phyloP scores from a whole-genome alignment of 768 basidiomycete genomes.

The Termitomyces sp. region DNA sequence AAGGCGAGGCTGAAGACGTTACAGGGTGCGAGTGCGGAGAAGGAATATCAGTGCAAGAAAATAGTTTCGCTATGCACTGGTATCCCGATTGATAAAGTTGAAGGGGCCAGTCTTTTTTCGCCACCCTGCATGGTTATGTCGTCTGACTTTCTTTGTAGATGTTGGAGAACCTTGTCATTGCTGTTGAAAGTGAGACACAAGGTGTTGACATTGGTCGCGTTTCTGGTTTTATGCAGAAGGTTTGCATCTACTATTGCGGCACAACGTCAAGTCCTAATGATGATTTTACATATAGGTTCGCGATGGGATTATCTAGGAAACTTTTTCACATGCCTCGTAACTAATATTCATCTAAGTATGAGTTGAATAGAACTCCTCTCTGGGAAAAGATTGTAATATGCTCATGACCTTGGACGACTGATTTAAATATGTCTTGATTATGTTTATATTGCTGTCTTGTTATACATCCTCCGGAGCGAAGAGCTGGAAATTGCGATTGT shows the following conservation, averaged over 20 bases:
- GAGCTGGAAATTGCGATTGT: conserved; percentile 92
- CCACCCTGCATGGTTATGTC: not conserved
- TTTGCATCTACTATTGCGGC: conserved; percentile 25
- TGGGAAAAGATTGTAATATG: conserved; percentile 32
- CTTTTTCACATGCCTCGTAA: not conserved
- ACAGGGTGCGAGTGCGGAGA: conserved; percentile 81
- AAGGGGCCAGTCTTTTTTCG: conserved; percentile 60
- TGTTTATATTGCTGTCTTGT: conserved; percentile 16
- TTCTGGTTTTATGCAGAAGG: conserved; percentile 91
- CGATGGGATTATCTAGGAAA: conserved; percentile 54
- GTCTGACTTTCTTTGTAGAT: conserved; percentile 44
- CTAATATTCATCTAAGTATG: not conserved
- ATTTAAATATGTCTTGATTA: conserved; percentile 6
- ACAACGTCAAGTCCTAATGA: not conserved
- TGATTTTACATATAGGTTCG: conserved; percentile 46
- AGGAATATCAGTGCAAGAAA: conserved; percentile 89
- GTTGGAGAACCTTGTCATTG: conserved; percentile 81
- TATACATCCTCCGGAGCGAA: conserved; percentile 75
- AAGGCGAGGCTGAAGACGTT: conserved; percentile 64
- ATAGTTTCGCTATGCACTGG: conserved; percentile 89
- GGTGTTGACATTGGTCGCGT: conserved; percentile 82
- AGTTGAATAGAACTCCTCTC: conserved; percentile 11
- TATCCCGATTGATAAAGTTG: conserved; percentile 84
- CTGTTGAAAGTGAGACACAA: conserved; percentile 85
- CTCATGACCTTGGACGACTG: conserved; percentile 19